A percentile compares a stretch with the other conserved stretches of the same genome.
These are phyloP conservation scores for Saksenaea vasiformis DNA, from an alignment of 371 early-diverging fungal species.

Conservation along the genomic window DNA sequence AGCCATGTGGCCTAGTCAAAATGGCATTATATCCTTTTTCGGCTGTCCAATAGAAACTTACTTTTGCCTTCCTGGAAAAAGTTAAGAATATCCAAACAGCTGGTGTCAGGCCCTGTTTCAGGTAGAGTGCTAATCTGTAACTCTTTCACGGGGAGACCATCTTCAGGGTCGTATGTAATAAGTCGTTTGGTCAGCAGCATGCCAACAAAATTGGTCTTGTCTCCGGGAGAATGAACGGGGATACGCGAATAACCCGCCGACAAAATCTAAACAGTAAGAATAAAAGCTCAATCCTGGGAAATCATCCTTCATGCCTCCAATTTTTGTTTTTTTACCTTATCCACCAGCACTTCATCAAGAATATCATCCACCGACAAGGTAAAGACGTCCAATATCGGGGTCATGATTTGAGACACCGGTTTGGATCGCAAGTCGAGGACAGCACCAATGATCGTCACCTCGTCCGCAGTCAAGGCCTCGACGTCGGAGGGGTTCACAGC, in stretches of 20 bases:
- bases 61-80: conserved; percentile 92
- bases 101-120: conserved; percentile 70
- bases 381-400: conserved; percentile 83
- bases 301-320: not conserved
- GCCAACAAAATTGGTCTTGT: conserved; percentile 80
- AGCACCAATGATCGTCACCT: conserved; percentile 91
- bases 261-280: conserved; percentile 54
- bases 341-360: conserved; percentile 68
- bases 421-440: conserved; percentile 93
- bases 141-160: conserved; percentile 67
- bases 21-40: not conserved
- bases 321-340: conserved; percentile 36
- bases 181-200: conserved; percentile 91
- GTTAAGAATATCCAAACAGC: conserved; percentile 89
- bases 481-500: conserved; percentile 67
- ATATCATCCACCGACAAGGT: conserved; percentile 73
- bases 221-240: conserved; percentile 72
- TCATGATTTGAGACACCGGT: conserved; percentile 85
- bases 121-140: conserved; percentile 77
- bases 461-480: conserved; percentile 87
- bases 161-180: conserved; percentile 85
- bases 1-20: conserved; percentile 62
- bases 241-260: conserved; percentile 89
- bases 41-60: conserved; percentile 13
- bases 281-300: not conserved